Conservation (phyloP, 805 yeast species). For the Huiozyma sinensis region DNA sequence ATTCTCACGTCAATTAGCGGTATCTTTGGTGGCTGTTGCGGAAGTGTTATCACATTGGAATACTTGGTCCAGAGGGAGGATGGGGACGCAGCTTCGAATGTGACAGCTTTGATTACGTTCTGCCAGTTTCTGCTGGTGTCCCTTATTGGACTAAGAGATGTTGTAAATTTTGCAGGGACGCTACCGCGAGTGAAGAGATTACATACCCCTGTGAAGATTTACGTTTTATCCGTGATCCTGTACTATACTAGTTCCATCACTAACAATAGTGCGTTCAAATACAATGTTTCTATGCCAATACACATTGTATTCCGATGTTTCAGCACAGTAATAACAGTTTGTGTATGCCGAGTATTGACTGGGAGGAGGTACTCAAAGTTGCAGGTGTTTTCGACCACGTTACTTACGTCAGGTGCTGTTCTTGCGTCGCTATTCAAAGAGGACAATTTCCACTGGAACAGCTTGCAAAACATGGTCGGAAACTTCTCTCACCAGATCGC, state of each 20-base stretch:
- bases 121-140: constrained; percentile 46
- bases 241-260: constrained; percentile 42
- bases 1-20: too few species aligned
- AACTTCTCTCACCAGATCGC: background rate
- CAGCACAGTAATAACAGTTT: constrained; percentile 51
- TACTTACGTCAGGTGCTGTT: constrained; percentile 47
- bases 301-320: constrained; percentile 60
- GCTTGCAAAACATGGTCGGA: background rate
- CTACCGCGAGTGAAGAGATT: constrained; percentile 25
- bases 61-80: constrained; percentile 30
- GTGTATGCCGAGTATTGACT: constrained; percentile 40
- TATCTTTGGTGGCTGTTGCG: constrained; percentile 60
- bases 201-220: constrained; percentile 33
- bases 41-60: constrained; percentile 57
- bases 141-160: constrained; percentile 31
- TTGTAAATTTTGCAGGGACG: constrained; percentile 25
- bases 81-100: constrained; percentile 12
- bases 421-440: constrained; percentile 30
- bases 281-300: constrained; percentile 50
- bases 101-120: constrained; percentile 48
- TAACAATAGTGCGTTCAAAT: constrained; percentile 49
- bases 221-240: constrained; percentile 37
- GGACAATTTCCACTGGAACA: constrained; percentile 13
- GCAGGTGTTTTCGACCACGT: constrained; percentile 41
- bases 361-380: constrained; percentile 33